Conservation (phyloP, 352 stramenopile genomes). For the Hyaloperonospora brassicae region DNA sequence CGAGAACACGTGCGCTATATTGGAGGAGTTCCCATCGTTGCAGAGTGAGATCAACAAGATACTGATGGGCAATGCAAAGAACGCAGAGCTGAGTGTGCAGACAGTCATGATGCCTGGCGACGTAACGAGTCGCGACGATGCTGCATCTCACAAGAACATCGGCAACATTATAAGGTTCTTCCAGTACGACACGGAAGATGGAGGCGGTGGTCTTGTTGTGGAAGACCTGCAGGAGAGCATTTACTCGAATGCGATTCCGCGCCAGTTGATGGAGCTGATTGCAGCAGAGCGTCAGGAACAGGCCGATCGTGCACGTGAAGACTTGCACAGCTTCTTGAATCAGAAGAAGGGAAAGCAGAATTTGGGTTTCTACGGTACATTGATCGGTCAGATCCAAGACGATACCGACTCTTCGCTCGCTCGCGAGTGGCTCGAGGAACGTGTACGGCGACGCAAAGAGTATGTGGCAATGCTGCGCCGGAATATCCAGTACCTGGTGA, state of each 20-base stretch:
- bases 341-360: slow-evolving; percentile 84
- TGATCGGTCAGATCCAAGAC: slow-evolving; percentile 85
- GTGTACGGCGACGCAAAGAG: slow-evolving; percentile 69
- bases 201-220: slow-evolving; percentile 67
- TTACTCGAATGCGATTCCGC: slow-evolving; percentile 72
- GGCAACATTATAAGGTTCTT: slow-evolving; percentile 87
- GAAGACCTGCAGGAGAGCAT: slow-evolving; percentile 77
- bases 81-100: slow-evolving; percentile 77
- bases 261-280: slow-evolving; percentile 74
- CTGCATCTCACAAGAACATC: slow-evolving; percentile 78
- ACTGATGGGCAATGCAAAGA: slow-evolving; percentile 60
- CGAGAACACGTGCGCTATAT: slow-evolving; percentile 64
- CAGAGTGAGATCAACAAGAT: slow-evolving; percentile 64
- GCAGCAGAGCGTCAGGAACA: slow-evolving; percentile 72
- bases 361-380: slow-evolving; percentile 72
- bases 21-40: slow-evolving; percentile 59
- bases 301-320: slow-evolving; percentile 63
- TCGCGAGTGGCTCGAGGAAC: slow-evolving; percentile 73
- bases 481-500: slow-evolving; percentile 82
- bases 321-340: slow-evolving; percentile 74
- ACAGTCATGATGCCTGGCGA: slow-evolving; percentile 85
- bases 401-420: slow-evolving; percentile 68
- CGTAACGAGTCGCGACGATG: slow-evolving; percentile 57
- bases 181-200: slow-evolving; percentile 81
- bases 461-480: slow-evolving; percentile 75